Base-by-base conservation (phyloP, 805 yeast genomes). In the Pichia californica region DNA sequence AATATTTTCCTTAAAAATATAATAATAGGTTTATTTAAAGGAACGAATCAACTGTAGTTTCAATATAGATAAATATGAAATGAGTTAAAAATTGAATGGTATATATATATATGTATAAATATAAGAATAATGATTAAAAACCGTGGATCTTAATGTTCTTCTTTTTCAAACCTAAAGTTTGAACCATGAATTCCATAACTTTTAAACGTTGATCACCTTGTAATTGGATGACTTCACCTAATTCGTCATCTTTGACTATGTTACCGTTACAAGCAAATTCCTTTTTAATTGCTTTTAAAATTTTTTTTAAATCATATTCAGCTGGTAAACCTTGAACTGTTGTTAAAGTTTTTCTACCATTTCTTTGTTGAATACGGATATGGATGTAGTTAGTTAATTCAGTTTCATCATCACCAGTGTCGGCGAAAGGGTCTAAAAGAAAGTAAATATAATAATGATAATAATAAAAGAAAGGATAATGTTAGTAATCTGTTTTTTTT, bases 241-340 rank as follows among this genome's bases (percentile, higher is more conserved):
- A 76, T 63, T 91, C 97, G 38, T 82, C 87, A 69, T 91, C 98
- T 67, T 88, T 88, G 67, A 88, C 97, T 62, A 91, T 87, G 71
- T 89, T 91, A 68, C 99, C 99, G 69, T 91, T 91, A 72, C 98
- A 93, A 54, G 97, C 99, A 66, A 93, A 91, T 66, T 93, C 98
- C 70, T 93, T 93, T 79, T 93, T 91, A 62, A 91, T 75, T 47
- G 88, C 95, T 68, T 88, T 87, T 59, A 91, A 75, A 59, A 91
- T 88, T 64, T 91, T 87, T 76, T 91, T 91, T 66, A 85, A 73
- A 66, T 91, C 99, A 69, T 88, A 91, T 68, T 93, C 98, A 51
- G 70, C 80, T 53, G 98, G 97, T 49, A 91, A 78, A 63, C 99
- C 99, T 73, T 93, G 98, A 50, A 91, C 98, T 33, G 99, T 91